Evolutionary conservation across 2,329 filamentous ascomycete genomes (phyloP), one percentile per base, ranked within the genome.

Genomic region (Penicillium frequentans): DNA sequence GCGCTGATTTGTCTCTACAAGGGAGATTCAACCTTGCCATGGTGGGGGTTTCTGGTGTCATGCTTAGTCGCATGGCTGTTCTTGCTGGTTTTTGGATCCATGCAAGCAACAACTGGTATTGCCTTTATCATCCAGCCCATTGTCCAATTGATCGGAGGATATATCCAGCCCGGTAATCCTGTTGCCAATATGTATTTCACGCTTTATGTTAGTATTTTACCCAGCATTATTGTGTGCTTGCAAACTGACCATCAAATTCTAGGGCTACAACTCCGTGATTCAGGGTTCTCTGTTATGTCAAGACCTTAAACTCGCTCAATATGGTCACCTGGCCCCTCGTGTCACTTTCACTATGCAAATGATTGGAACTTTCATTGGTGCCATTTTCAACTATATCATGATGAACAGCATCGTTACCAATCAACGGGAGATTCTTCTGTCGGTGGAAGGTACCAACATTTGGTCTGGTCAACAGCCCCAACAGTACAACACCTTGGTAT

Each of bases 401-500:
- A 79, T 79, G 74, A 58, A 57, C 31, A 74, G 70, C 27, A 81
- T 82, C 53, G 74, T 81, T 1, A 64, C 70, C 5, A 75, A 77
- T 55, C 78, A 81, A 55, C 64, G 70, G 3, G 70, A 76, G 1
- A 74, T 80, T 35, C 68, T 82, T 1, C 59, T 70, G 7, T 70
- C 74, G 21, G 71, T 78, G 8, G 63, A 79, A 47, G 80, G 79
- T 5, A 75, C 71, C 49, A 77, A 75, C 57, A 75, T 80, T 43
- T 82, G 80, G 80, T 78, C 75, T 26, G 79, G 81, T n/a, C 75
- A 79, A 13, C 75, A 77, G 39, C 70, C 81, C 2, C 80, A 83
- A 61, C 49, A 49, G 14, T 78, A 75, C 70, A 82, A 82, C 60
- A 75, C 77, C 19, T 43, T 51, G 49, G 49, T n/a, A 69, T 74